Percentiles rank a stretch among this genome's conserved stretches.
These are phyloP conservation scores for Zoysia pacifica DNA, from an alignment of 176 grass and related monocot genomes.

Conservation along the genomic window DNA sequence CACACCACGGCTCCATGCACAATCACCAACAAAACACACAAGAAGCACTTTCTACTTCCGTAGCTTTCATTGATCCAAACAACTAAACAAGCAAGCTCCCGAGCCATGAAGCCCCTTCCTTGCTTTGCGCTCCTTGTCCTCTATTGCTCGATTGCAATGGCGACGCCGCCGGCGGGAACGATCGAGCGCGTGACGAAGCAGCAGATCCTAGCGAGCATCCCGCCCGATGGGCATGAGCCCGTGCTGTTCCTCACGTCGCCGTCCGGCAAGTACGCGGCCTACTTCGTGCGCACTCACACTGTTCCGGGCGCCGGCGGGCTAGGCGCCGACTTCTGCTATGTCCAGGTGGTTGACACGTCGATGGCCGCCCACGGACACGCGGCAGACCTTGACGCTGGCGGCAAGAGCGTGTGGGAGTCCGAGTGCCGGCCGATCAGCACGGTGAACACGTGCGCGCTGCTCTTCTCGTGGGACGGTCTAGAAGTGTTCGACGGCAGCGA, in stretches of 20 bases:
- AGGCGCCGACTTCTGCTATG: conserved; percentile 87
- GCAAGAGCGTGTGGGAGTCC: conserved; percentile 79
- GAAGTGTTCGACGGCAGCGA: conserved; percentile 85
- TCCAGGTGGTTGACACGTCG: conserved; percentile 48
- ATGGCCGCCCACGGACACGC: background rate
- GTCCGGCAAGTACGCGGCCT: conserved; percentile 66
- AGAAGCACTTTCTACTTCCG: background rate
- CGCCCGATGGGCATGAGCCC: conserved; percentile 18
- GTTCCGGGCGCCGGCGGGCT: conserved; percentile 62
- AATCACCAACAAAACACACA: background rate
- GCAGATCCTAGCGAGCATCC: conserved; percentile 73
- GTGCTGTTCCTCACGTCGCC: conserved; percentile 72
- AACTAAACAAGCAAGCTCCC: background rate
- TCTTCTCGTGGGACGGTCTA: conserved; percentile 73
- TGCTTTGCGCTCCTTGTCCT: conserved; percentile 29
- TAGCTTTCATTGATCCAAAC: too few species aligned
- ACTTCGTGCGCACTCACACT: conserved; percentile 61
- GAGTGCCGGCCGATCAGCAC: conserved; percentile 70
- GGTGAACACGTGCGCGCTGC: conserved; percentile 70
- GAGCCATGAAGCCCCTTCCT: conserved; percentile 13
- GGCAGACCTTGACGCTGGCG: background rate
- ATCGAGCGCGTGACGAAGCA: conserved; percentile 75
- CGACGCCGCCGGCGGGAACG: conserved; percentile 40
- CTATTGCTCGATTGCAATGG: background rate
- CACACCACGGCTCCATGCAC: too few species aligned